These are phyloP conservation scores for Hygrophorus pudorinus DNA, from an alignment of 768 basidiomycete genomes.

Conservation along the genomic window DNA sequence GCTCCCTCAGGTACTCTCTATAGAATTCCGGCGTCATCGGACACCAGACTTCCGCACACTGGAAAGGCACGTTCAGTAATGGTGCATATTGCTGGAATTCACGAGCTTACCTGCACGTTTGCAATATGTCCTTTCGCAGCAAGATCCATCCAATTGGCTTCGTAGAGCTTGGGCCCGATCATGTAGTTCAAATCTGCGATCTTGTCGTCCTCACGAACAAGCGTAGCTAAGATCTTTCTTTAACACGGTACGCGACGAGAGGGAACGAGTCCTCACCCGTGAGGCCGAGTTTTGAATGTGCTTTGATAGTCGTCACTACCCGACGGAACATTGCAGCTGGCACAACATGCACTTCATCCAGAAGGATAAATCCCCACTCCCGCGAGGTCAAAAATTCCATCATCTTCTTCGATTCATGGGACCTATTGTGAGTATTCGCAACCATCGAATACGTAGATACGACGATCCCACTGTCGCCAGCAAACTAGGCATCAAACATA, in stretches of 20 bases:
- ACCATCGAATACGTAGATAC: conserved; percentile 99
- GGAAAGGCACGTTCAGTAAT: conserved; percentile 7
- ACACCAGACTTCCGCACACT: conserved; percentile 99
- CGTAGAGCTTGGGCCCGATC: conserved; percentile 98
- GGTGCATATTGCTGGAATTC: conserved; percentile 1
- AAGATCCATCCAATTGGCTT: conserved; percentile 99
- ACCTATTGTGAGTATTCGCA: conserved; percentile 94
- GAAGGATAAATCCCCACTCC: conserved; percentile 97
- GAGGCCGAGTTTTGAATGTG: conserved; percentile 94
- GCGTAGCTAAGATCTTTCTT: conserved; percentile 56
- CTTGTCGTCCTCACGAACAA: conserved; percentile 98
- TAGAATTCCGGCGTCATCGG: conserved; percentile 99
- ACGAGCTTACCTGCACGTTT: conserved; percentile 79
- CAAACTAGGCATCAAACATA: conserved; percentile 50
- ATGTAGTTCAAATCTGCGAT: conserved; percentile 98
- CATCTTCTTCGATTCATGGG: conserved; percentile 99
- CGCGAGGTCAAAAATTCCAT: conserved; percentile 99
- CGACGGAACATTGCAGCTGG: conserved; percentile 98
- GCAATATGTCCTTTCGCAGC: conserved; percentile 99
- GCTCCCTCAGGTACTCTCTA: conserved; percentile 89
- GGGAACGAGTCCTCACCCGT: conserved; percentile 52
- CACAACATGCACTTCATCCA: conserved; percentile 98
- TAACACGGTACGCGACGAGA: not conserved
- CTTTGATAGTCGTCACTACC: conserved; percentile 97
- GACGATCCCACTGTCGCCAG: conserved; percentile 94